Base-by-base conservation (phyloP, 345 rosid genomes). In the Eucalyptus cladocalyx region DNA sequence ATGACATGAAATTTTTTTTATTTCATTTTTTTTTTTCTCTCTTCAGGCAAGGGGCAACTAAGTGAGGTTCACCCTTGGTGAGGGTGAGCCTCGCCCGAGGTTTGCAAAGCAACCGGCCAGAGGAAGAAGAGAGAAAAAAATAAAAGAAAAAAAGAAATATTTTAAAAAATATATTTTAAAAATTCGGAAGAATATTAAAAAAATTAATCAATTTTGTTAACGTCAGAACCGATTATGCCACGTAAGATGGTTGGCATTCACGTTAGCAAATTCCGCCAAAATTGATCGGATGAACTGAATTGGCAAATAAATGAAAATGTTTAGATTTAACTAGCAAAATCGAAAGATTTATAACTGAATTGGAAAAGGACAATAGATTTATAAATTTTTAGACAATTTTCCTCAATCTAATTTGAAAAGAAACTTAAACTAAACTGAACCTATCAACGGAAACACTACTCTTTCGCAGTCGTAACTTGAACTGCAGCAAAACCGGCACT, bases 231-330 rank as follows among this genome's bases (percentile, higher is more conserved):
- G 1, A 1, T 49, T 2, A 49, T 49, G 7, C 17, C 17, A 49
- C 3, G 0, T 49, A 49, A 2, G 17, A 49, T 49, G 6, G 0
- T 0, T 5, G 1, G 0, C 1, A 0, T 49, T 49, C 6, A 49
- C 3, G 6, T 49, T 0, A 5, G 3, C 0, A 0, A 49, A 49
- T 49, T 49, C 17, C 3, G 1, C 17, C 50, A 49, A 49, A 49
- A 49, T 49, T 49, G 17, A 14, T 14, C 1, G 0, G 51, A 49
- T 14, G 0, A 2, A 49, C 0, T 49, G 3, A 56, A 56, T 56
- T 56, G 30, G 62, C 62, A 9, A 56, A 24, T 4, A 10, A 49
- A 1, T 56, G 11, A 56, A 56, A 24, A 56, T 0, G 30, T 24
- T 56, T 56, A 56, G 6, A 56, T 2, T 10, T 1, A 24, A 56